Evolutionary conservation across 1,139 yeast genomes (phyloP), one percentile per base, ranked within the genome.

Genomic region (Diutina pseudorugosa): DNA sequence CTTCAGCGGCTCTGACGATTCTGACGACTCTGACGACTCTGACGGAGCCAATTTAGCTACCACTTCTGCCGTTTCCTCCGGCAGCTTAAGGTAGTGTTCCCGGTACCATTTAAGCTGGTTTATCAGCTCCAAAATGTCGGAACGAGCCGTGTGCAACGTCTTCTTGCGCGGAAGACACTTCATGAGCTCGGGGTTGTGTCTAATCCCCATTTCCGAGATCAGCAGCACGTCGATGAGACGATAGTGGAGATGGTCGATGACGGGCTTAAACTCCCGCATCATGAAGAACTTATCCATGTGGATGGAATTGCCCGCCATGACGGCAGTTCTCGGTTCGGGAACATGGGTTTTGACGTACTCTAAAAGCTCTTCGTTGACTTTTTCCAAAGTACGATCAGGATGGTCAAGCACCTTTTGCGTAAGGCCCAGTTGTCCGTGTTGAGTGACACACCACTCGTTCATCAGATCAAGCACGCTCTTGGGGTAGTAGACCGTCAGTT

Each of bases 251-350:
- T 80, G 83, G 30, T 84, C 83, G 21, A 82, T 67, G 6, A 89
- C 83, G 51, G 73, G 65, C 1, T 98, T 98, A 69, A 93, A 83
- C 61, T 93, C 96, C 51, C 79, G 75, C 64, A 82, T 71, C 85
- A 94, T 78, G 67, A 93, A 94, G 54, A 85, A 74, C 55, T 90
- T 79, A 65, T 94, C 99, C 83, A 89, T 85, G 65, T 94, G 97
- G 25, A 94, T 82, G 0, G 95, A 79, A 61, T 91, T 93, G 1
- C 99, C 99, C 0, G 96, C 96, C 55, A 94, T 68, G 0, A 93
- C 67, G 1, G 87, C 96, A 4, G 65, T 62, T 7, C 78, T 72
- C 18, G 71, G 68, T n/a, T 71, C 73, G 1, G 80, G 78, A 12
- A 87, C 73, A 59, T 75, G 78, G 56, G 71, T 71, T 57, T 74